phyloP scores from a whole-genome alignment of 208 protist genomes.

The Leishmania arabica region DNA sequence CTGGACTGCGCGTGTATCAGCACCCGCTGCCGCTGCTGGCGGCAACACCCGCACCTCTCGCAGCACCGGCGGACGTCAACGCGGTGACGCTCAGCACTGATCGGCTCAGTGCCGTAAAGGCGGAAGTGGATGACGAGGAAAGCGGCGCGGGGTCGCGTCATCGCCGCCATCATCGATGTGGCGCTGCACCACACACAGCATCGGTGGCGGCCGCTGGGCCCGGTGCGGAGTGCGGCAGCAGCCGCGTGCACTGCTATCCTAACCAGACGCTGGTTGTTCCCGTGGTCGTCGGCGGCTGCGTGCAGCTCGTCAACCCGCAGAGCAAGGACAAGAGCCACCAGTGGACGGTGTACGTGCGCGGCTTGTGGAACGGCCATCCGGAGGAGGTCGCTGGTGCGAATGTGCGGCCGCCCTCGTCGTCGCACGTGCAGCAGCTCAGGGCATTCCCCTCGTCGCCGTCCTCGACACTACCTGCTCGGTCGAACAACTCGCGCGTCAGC shows the following conservation, averaged over 20 bases:
- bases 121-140: conserved; percentile 1
- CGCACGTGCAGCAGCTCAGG: not conserved
- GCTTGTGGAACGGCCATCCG: conserved; percentile 68
- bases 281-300: conserved; percentile 74
- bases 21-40: not conserved
- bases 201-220: not conserved
- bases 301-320: conserved; percentile 64
- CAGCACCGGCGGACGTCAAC: not conserved
- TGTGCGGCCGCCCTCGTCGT: not conserved
- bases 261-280: conserved; percentile 44
- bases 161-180: not conserved
- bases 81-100: not conserved
- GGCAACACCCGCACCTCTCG: not conserved
- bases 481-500: not conserved
- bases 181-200: not conserved
- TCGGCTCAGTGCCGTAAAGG: conserved; percentile 4
- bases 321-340: conserved; percentile 74
- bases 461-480: not conserved
- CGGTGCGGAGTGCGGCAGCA: not conserved
- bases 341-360: conserved; percentile 91
- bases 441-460: not conserved
- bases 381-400: conserved; percentile 17
- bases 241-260: not conserved
- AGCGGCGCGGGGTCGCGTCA: not conserved
- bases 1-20: conserved; percentile 24